Evolutionary conservation across 805 yeast genomes (phyloP).

Genomic region (Pichia pseudocactophila): DNA sequence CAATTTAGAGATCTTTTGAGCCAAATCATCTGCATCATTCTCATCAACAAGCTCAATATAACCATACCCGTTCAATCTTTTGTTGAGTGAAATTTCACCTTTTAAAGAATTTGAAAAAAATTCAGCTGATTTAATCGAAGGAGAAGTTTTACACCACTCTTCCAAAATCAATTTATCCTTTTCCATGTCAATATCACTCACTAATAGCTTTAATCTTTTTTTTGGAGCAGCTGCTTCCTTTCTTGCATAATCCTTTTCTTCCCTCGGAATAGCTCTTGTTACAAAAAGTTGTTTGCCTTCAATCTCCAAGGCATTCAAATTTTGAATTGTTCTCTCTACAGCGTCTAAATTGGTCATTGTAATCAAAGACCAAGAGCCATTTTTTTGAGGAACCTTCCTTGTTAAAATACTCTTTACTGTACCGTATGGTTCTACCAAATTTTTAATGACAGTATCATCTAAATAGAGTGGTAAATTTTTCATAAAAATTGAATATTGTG

Average conservation of each 20-base stretch:
- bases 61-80: constrained; percentile 21
- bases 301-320: constrained; percentile 22
- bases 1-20: constrained; percentile 15
- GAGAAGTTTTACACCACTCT: constrained; percentile 20
- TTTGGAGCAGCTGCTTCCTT: constrained; percentile 14
- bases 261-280: constrained; percentile 28
- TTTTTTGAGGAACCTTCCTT: constrained; percentile 21
- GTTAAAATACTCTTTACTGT: constrained; percentile 21
- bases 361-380: constrained; percentile 28
- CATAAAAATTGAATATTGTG: constrained; percentile 24
- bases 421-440: constrained; percentile 26
- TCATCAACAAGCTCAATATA: constrained; percentile 24
- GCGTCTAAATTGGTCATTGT: constrained; percentile 21
- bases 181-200: constrained; percentile 20
- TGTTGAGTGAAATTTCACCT: constrained; percentile 9
- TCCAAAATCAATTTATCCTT: constrained; percentile 18
- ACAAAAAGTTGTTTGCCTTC: constrained; percentile 25
- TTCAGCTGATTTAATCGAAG: constrained; percentile 21
- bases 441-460: constrained; percentile 18
- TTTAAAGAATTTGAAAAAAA: constrained; percentile 16
- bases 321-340: constrained; percentile 20
- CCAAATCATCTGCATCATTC: constrained; percentile 19
- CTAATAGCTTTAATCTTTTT: constrained; percentile 20
- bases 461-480: constrained; percentile 25
- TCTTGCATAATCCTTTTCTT: constrained; percentile 22